Conservation (phyloP, 805 yeast genomes). For the Phaffomyces opuntiae region DNA sequence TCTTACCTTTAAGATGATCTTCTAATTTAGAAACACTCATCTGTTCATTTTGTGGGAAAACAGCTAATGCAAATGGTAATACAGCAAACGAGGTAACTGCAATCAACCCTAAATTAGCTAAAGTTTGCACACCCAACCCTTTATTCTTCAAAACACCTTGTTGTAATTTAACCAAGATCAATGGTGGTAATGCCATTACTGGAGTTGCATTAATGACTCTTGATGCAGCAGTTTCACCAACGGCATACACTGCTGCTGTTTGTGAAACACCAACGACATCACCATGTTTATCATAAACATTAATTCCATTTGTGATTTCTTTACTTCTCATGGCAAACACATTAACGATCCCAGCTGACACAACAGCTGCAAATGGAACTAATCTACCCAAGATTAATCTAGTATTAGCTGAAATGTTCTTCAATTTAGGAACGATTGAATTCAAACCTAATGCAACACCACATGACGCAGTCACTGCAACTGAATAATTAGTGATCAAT, state of each 20-base stretch:
- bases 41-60: conserved; percentile 83
- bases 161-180: conserved; percentile 73
- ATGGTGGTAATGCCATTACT: conserved; percentile 93
- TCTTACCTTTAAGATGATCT: conserved; percentile 50
- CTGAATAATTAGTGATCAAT: conserved; percentile 66
- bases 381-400: conserved; percentile 71
- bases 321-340: conserved; percentile 96
- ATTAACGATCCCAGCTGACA: conserved; percentile 91
- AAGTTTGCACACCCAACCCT: conserved; percentile 55
- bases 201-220: conserved; percentile 97
- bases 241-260: conserved; percentile 86
- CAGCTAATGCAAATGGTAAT: conserved; percentile 90
- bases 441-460: conserved; percentile 93
- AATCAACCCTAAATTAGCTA: conserved; percentile 79
- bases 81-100: conserved; percentile 80
- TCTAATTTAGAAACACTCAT: conserved; percentile 59
- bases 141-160: conserved; percentile 60
- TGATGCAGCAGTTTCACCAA: conserved; percentile 93
- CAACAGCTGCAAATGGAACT: conserved; percentile 98
- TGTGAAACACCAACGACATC: conserved; percentile 69
- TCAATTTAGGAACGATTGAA: conserved; percentile 81
- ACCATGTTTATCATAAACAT: conserved; percentile 60
- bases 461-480: conserved; percentile 93
- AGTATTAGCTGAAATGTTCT: conserved; percentile 60
- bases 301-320: conserved; percentile 81